phyloP scores from a whole-genome alignment of 768 basidiomycete genomes.

The Boletus fagicola region DNA sequence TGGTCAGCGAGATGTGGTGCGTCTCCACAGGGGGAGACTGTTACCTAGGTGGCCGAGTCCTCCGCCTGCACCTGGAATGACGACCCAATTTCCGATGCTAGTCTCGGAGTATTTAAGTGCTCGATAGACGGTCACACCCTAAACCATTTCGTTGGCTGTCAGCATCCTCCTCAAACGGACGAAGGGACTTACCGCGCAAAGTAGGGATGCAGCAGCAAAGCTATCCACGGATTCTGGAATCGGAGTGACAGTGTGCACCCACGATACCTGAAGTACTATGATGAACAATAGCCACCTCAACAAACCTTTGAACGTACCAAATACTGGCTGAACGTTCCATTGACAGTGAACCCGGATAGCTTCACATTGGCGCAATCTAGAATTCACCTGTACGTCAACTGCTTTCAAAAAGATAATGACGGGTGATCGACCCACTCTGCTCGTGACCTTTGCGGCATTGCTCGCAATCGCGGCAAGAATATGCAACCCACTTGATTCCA shows the following conservation, averaged over 20 bases:
- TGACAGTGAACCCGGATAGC: constrained; percentile 67
- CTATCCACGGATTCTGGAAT: constrained; percentile 71
- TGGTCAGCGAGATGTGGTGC: neutral
- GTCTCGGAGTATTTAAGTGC: constrained; percentile 73
- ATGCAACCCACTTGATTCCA: constrained; percentile 80
- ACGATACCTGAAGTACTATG: constrained; percentile 51
- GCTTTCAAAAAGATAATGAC: neutral
- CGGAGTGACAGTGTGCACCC: constrained; percentile 68
- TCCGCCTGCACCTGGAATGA: constrained; percentile 75
- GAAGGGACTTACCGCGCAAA: constrained; percentile 57
- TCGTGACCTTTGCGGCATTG: constrained; percentile 75
- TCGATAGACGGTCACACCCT: constrained; percentile 85
- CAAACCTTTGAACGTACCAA: constrained; percentile 37
- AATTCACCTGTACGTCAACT: neutral
- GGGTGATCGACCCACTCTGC: constrained; percentile 50
- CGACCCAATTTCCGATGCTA: constrained; percentile 70
- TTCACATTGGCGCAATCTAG: constrained; percentile 59
- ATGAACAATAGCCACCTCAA: neutral
- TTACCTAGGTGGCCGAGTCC: constrained; percentile 79
- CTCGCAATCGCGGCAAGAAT: constrained; percentile 74
- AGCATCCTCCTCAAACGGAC: too few relatives aligned
- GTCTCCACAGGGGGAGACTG: neutral
- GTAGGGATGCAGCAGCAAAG: constrained; percentile 67
- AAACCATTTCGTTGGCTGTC: neutral
- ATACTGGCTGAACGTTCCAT: constrained; percentile 77